Percentiles rank a stretch among this genome's conserved stretches.
Evolutionary conservation across 1,284 basidiomycete species (phyloP).

Genomic region (Porodaedalea pini): DNA sequence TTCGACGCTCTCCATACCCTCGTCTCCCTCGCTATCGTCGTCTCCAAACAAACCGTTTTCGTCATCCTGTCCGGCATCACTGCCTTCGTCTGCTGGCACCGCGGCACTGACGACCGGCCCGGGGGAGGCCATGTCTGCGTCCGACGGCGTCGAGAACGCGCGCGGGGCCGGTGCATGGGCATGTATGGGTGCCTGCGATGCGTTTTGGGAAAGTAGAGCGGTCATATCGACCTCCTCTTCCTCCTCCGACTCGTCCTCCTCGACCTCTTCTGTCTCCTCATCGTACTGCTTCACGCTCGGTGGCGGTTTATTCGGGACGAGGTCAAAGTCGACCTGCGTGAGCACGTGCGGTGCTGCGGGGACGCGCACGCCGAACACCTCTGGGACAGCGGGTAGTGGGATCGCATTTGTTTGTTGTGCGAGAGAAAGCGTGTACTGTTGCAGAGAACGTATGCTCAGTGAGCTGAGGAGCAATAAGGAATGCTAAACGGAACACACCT

Average conservation of each 20-base stretch:
- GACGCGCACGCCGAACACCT: slow-evolving; percentile 90
- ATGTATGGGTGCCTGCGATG: slow-evolving; percentile 4
- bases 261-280: slow-evolving; percentile 75
- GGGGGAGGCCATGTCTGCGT: slow-evolving; percentile 54
- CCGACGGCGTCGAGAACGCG: slow-evolving; percentile 51
- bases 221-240: slow-evolving; percentile 33
- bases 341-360: slow-evolving; percentile 82
- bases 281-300: slow-evolving; percentile 70
- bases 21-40: slow-evolving; percentile 64
- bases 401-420: slow-evolving; percentile 88
- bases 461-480: slow-evolving; percentile 4
- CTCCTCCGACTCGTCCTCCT: slow-evolving; percentile 51
- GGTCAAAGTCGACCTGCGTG: slow-evolving; percentile 88
- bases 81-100: slow-evolving; percentile 53
- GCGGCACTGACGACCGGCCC: slow-evolving; percentile 37
- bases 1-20: slow-evolving; percentile 72
- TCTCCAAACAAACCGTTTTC: slow-evolving; percentile 61
- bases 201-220: slow-evolving; percentile 37
- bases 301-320: slow-evolving; percentile 84
- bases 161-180: not conserved
- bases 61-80: slow-evolving; percentile 56
- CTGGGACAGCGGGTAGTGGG: slow-evolving; percentile 89
- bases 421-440: slow-evolving; percentile 82
- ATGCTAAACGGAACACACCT: slow-evolving; percentile 53
- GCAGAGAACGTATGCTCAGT: too few species aligned